Evolutionary conservation across 192 early-diverging fungal genomes (phyloP).

Genomic region (Diversispora eburnea): DNA sequence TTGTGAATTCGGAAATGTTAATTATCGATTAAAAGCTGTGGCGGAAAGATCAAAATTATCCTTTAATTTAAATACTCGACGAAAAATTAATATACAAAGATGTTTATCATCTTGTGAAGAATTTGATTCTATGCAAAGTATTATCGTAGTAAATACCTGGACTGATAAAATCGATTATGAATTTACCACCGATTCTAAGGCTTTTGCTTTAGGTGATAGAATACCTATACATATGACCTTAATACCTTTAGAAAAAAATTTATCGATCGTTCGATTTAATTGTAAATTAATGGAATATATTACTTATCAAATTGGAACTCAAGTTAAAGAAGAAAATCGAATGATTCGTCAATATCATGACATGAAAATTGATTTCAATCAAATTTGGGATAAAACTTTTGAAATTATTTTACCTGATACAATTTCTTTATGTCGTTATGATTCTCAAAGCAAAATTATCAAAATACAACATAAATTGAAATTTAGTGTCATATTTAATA

Average conservation of each 20-base stretch:
- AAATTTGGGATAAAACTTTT: conserved; percentile 25
- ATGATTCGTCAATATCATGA: conserved; percentile 8
- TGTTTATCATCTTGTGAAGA: conserved; percentile 48
- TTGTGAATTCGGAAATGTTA: conserved; percentile 44
- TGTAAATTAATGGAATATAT: conserved; percentile 55
- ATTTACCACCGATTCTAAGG: conserved; percentile 50
- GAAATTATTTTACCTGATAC: conserved; percentile 20
- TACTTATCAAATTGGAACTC: conserved; percentile 35
- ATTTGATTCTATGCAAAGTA: conserved; percentile 35
- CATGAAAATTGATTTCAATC: not conserved
- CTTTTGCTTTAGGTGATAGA: conserved; percentile 49
- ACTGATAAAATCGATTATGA: conserved; percentile 51
- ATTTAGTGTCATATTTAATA: conserved; percentile 24
- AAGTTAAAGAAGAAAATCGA: conserved; percentile 9
- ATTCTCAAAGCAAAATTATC: conserved; percentile 33
- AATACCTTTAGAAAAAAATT: conserved; percentile 38
- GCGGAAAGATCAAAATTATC: conserved; percentile 54
- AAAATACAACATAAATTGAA: conserved; percentile 35
- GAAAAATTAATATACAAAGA: conserved; percentile 44
- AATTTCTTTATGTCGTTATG: conserved; percentile 25
- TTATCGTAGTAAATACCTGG: conserved; percentile 48
- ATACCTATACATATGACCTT: conserved; percentile 47
- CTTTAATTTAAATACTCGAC: conserved; percentile 37
- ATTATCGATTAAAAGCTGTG: conserved; percentile 47
- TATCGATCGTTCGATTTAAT: conserved; percentile 43